Evolutionary conservation across 2,329 filamentous ascomycete genomes (phyloP).

Genomic region (Aspergillus terreus): DNA sequence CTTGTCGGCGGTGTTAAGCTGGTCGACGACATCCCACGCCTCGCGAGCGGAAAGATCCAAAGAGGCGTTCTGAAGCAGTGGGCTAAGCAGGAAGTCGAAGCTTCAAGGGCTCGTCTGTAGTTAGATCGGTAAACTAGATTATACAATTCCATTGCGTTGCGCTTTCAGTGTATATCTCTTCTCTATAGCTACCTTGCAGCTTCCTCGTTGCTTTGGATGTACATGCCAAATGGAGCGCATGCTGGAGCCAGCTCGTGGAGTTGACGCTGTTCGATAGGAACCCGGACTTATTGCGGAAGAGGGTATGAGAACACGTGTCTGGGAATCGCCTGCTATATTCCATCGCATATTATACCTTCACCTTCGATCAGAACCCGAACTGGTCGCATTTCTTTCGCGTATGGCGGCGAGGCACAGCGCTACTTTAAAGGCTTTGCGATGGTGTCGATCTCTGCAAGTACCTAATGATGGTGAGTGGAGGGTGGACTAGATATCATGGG

Average conservation of each 20-base stretch:
- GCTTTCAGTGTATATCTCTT: too few relatives aligned
- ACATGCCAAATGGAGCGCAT: background rate
- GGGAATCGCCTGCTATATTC: constrained; percentile 8
- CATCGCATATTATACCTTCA: constrained; percentile 9
- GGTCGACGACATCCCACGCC: constrained; percentile 55
- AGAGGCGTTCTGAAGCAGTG: constrained; percentile 35
- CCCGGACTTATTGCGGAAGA: constrained; percentile 2
- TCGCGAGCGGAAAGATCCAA: constrained; percentile 57
- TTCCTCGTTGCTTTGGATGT: too few relatives aligned
- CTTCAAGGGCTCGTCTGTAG: background rate
- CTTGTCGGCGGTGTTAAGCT: constrained; percentile 52
- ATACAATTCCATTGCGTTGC: background rate
- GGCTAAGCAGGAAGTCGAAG: constrained; percentile 1
- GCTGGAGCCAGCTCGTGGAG: background rate
- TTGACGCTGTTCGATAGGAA: background rate
- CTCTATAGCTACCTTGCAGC: too few relatives aligned
- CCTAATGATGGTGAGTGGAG: background rate
- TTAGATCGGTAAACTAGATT: background rate
- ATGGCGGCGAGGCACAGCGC: constrained; percentile 11
- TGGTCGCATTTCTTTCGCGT: constrained; percentile 20
- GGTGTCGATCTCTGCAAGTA: constrained; percentile 20
- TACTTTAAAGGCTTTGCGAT: constrained; percentile 17
- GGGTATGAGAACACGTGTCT: constrained; percentile 6
- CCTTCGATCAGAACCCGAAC: constrained; percentile 14
- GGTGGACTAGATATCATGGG: background rate